Conservation (phyloP, 2,329 filamentous ascomycete species). For the Fonsecaea erecta region DNA sequence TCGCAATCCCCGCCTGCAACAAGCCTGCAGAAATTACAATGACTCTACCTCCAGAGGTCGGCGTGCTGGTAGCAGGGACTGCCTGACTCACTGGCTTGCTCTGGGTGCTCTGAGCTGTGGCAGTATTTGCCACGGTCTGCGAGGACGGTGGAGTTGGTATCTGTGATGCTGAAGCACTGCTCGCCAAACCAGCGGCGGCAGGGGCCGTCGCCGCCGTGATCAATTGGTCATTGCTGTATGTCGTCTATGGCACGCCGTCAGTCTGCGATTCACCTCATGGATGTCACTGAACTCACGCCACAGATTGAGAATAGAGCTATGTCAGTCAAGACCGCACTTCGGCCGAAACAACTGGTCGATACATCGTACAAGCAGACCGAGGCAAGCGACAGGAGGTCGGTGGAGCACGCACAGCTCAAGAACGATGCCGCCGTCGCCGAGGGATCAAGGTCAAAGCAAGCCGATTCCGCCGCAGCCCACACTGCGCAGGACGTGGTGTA, state of each 20-base stretch:
- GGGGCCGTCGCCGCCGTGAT: background rate
- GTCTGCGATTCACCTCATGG: background rate
- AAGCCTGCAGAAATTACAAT: no score
- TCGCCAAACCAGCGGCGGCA: background rate
- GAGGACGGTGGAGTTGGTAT: background rate
- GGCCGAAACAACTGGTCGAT: background rate
- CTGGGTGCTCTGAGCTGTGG: no score
- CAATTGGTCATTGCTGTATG: background rate
- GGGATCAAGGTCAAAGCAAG: slow-evolving; percentile 4
- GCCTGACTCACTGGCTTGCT: no score
- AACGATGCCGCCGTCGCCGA: slow-evolving; percentile 1
- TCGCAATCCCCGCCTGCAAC: no score
- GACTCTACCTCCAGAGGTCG: no score
- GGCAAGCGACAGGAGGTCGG: background rate
- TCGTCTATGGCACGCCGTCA: background rate
- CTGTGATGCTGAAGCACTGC: background rate
- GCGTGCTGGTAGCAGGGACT: no score
- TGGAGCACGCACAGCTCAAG: slow-evolving; percentile 1
- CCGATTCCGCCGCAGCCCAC: background rate
- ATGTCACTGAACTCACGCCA: background rate
- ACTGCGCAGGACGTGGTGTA: slow-evolving; percentile 1
- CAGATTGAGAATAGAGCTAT: background rate
- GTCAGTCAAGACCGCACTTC: slow-evolving; percentile 1
- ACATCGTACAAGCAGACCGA: slow-evolving; percentile 9
- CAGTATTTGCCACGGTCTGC: no score